Conservation (phyloP, 257 asterid species). For the Marsdenia floribunda region DNA sequence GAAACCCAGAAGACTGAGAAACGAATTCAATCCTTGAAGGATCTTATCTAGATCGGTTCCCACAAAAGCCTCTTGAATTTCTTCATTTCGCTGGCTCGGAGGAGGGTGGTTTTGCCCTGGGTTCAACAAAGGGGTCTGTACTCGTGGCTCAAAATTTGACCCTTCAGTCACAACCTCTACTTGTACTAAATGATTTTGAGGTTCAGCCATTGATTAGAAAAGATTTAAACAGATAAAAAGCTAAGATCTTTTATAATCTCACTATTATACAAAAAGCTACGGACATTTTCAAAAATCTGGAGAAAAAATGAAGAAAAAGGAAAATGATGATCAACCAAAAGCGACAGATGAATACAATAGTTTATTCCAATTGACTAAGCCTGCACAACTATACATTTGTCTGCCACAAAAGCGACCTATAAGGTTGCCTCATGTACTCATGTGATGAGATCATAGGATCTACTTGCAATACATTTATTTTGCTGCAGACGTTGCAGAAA, state of each 20-base stretch:
- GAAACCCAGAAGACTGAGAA: slow-evolving; percentile 49
- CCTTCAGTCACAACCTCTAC: slow-evolving; percentile 33
- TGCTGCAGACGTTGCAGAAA: no score
- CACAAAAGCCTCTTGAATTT: slow-evolving; percentile 28
- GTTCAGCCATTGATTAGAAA: slow-evolving; percentile 45
- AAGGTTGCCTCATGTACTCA: no score
- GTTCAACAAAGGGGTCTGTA: slow-evolving; percentile 36
- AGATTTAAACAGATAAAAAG: background rate
- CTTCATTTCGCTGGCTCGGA: slow-evolving; percentile 19
- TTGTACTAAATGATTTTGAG: slow-evolving; percentile 37
- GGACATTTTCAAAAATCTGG: background rate
- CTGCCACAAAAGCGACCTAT: no score
- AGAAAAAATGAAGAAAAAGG: background rate
- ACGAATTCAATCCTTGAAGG: slow-evolving; percentile 44
- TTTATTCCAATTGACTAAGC: background rate
- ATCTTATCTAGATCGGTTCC: slow-evolving; percentile 48
- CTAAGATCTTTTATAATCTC: background rate
- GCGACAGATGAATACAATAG: background rate
- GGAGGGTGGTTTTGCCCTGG: slow-evolving; percentile 25
- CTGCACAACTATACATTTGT: background rate
- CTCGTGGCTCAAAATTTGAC: slow-evolving; percentile 26
- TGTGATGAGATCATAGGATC: no score
- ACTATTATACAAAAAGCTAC: background rate
- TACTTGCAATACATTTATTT: no score
- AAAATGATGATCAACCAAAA: background rate